Percentiles rank a stretch among this genome's conserved stretches.
Conservation (phyloP, 768 basidiomycete genomes). For the Tulasnella sp. region DNA sequence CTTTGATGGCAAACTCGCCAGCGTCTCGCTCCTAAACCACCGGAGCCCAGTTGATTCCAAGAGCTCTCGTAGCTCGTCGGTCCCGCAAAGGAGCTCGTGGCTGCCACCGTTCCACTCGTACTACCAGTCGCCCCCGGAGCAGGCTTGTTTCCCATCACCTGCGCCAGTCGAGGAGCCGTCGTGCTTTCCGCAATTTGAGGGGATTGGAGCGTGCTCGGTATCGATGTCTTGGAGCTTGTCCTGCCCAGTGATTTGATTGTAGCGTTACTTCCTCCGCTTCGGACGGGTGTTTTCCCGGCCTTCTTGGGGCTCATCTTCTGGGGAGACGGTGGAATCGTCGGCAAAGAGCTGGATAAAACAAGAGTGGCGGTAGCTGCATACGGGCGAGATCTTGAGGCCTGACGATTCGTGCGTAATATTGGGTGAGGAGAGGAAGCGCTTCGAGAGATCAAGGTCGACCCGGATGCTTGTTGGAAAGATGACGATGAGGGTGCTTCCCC, state of each 20-base stretch:
- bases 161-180: neutral
- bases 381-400: neutral
- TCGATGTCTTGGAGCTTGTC: neutral
- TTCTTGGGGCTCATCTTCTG: neutral
- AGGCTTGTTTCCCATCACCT: neutral
- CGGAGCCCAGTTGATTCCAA: neutral
- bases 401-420: neutral
- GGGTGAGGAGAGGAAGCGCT: neutral
- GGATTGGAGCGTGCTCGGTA: neutral
- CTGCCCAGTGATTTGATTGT: neutral
- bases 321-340: neutral
- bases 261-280: neutral
- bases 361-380: neutral
- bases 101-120: neutral
- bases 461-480: neutral
- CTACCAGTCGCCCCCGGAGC: neutral
- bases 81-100: neutral
- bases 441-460: neutral
- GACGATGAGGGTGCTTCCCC: neutral
- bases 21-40: neutral
- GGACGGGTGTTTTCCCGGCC: neutral
- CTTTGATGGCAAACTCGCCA: neutral
- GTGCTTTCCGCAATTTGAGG: neutral
- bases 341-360: neutral
- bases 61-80: conserved; percentile 7